Base-by-base conservation (phyloP, 805 yeast species). In the Sugiyamaella qingdaonensis region DNA sequence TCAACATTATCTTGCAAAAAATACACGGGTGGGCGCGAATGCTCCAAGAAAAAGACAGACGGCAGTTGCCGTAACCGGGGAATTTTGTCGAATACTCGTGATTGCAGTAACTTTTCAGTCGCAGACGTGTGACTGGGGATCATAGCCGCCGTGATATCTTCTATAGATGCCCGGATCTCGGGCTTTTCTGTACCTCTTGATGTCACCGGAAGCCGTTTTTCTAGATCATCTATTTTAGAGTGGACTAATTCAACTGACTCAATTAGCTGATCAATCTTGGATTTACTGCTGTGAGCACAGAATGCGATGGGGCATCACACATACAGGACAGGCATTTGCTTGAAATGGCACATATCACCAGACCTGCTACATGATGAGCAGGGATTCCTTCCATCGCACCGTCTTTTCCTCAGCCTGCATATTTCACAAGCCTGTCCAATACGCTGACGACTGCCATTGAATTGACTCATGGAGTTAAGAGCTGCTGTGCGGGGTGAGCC, bases 331-430 rank as follows among this genome's bases (percentile, higher is more conserved):
- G 53, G 52, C 41, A 53, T 24, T 32, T 53, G 49, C 34, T 19
- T 14, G 44, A 24, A 53, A 19, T 14, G 13, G 46, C 55, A 53
- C 34, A n/a, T 41, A n/a, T 47, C 49, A 10, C 52, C 52, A 4
- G 46, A 19, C n/a, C 27, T 19, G 16, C 14, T 21, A 46, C 55
- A 53, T 16, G 49, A 8, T 11, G 46, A 33, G 27, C 55, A 53
- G 5, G 55, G 55, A 5, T 27, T 43, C 8, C 29, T 41, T 21
- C 55, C 55, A 33, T 53, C 48, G 21, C 55, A 53, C 34, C 55
- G 19, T 21, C 46, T 36, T 18, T 46, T 42, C 29, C 36, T 46
- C 14, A 46, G 18, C 27, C 51, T 34, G 21, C 48, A 34, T n/a
- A 19, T 37, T 45, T 43, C 48, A 24, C 46, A 34, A 34, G 37